These are phyloP conservation scores for Nyssa sinensis DNA, from an alignment of 148 eudicot genomes.

Conservation along the genomic window DNA sequence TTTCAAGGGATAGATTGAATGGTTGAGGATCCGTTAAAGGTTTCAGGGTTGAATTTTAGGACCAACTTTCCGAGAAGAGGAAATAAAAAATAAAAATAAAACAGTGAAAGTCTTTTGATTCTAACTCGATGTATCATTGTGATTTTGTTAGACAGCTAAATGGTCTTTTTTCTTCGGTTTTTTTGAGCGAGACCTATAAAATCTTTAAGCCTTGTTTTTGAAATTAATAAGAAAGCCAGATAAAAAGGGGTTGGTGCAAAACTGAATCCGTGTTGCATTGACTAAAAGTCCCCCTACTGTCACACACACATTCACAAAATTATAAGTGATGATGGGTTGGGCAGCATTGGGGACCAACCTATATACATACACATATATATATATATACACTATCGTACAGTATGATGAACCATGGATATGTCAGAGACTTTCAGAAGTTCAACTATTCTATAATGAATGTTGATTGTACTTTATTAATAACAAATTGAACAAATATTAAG, in stretches of 20 bases:
- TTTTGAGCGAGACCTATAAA: neutral
- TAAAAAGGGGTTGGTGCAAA: neutral
- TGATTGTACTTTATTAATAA: neutral
- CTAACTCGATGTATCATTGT: neutral
- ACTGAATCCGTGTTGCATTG: neutral
- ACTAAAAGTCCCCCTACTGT: neutral
- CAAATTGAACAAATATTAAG: neutral
- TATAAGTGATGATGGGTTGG: neutral
- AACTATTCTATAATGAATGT: constrained; percentile 1
- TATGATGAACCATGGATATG: neutral
- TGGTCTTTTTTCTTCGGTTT: no score
- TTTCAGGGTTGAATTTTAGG: no score
- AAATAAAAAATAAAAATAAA: no score
- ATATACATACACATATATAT: no score
- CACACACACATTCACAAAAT: neutral
- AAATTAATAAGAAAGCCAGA: neutral
- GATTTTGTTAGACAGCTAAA: neutral
- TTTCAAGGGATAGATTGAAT: no score
- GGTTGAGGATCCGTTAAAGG: no score
- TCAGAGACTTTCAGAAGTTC: constrained; percentile 8
- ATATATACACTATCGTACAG: neutral
- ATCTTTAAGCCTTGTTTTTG: neutral
- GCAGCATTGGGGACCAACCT: constrained; percentile 3
- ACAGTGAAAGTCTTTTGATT: neutral
- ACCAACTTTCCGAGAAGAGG: no score